A percentile compares a stretch with the other conserved stretches of the same genome.
phyloP scores from a whole-genome alignment of 1,284 basidiomycete species.

The Inonotus obliquus region DNA sequence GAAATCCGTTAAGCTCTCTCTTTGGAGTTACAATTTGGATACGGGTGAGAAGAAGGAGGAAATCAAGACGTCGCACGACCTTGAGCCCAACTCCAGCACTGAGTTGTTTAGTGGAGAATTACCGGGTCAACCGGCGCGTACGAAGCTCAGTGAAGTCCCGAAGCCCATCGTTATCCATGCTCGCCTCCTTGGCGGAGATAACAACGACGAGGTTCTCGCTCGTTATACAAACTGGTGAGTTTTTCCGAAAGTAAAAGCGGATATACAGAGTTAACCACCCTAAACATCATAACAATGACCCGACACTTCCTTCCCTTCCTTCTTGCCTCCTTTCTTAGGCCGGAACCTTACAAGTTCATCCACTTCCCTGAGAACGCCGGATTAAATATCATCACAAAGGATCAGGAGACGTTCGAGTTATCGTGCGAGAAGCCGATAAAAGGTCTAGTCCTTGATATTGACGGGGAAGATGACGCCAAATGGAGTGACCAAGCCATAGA shows the following conservation, averaged over 20 bases:
- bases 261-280: too few relatives aligned
- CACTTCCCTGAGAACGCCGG: constrained; percentile 67
- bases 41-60: constrained; percentile 49
- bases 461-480: constrained; percentile 60
- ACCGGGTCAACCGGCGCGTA: constrained; percentile 65
- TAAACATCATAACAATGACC: too few relatives aligned
- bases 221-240: constrained; percentile 75
- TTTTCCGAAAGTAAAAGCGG: not conserved
- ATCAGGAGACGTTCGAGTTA: constrained; percentile 61
- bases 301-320: too few relatives aligned
- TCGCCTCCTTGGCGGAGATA: constrained; percentile 53
- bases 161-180: constrained; percentile 73
- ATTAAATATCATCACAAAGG: constrained; percentile 47
- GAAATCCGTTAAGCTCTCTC: constrained; percentile 57
- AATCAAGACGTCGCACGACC: constrained; percentile 45
- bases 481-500: constrained; percentile 90
- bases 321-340: constrained; percentile 43
- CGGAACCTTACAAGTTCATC: constrained; percentile 89
- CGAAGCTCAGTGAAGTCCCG: constrained; percentile 59
- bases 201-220: constrained; percentile 46
- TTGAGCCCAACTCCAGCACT: constrained; percentile 75
- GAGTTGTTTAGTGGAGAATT: constrained; percentile 71
- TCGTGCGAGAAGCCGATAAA: constrained; percentile 72
- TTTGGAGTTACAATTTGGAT: constrained; percentile 66
- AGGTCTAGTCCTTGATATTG: constrained; percentile 76